phyloP scores from a whole-genome alignment of 106 monocot species.

The Gastrodia elata region DNA sequence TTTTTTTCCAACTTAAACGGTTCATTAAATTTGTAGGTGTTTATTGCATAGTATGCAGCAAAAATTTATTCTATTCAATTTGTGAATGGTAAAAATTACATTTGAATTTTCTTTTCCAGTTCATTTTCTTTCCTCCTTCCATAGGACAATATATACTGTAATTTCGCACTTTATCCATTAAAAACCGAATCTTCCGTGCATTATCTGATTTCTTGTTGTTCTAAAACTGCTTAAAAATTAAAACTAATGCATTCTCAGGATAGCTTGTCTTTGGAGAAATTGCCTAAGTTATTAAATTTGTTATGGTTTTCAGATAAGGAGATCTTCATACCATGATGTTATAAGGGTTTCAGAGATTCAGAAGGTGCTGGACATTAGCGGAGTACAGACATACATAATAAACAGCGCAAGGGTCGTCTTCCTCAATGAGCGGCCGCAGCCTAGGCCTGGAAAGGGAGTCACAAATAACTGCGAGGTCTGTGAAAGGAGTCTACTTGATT shows the following conservation, averaged over 20 bases:
- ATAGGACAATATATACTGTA: no score
- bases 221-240: no score
- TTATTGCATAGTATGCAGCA: no score
- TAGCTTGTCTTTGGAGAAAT: neutral
- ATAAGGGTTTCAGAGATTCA: conserved; percentile 54
- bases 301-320: conserved; percentile 45
- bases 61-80: no score
- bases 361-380: conserved; percentile 44
- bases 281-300: neutral
- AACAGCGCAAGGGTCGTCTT: conserved; percentile 59
- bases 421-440: conserved; percentile 53
- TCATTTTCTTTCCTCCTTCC: no score
- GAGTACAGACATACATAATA: conserved; percentile 56
- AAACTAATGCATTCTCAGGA: neutral
- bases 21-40: no score
- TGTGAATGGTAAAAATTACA: no score
- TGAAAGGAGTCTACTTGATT: conserved; percentile 39
- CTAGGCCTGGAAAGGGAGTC: conserved; percentile 36
- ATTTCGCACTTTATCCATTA: no score
- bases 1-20: no score
- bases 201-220: no score
- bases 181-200: no score
- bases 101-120: no score
- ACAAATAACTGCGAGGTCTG: conserved; percentile 44
- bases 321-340: conserved; percentile 63